phyloP scores from a whole-genome alignment of 164 flowering plant species.

The Berberis vulgaris region DNA sequence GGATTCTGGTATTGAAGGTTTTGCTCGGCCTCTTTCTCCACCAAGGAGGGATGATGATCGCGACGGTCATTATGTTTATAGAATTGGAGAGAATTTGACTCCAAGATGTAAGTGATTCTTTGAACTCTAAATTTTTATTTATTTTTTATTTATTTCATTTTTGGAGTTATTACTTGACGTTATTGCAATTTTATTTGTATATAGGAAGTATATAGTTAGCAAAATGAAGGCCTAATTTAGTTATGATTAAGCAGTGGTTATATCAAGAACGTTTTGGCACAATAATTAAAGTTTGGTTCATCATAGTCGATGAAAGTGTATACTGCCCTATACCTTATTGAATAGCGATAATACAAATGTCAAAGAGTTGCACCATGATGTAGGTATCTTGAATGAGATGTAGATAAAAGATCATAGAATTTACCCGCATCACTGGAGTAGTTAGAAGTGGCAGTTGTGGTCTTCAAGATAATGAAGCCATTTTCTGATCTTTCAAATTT shows the following conservation, averaged over 20 bases:
- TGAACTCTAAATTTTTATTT: not conserved
- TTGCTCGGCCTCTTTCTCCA: slow-evolving; percentile 37
- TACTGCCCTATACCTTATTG: too few species aligned
- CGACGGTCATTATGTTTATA: slow-evolving; percentile 74
- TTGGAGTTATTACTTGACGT: not conserved
- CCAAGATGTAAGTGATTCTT: slow-evolving; percentile 56
- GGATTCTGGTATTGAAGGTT: slow-evolving; percentile 9
- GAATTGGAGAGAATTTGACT: slow-evolving; percentile 73
- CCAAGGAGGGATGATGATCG: slow-evolving; percentile 76
- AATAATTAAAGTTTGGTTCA: too few species aligned
- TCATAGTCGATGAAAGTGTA: too few species aligned
- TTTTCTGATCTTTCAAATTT: too few species aligned
- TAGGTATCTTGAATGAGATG: too few species aligned
- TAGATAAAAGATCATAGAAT: too few species aligned
- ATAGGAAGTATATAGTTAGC: not conserved
- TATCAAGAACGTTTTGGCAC: not conserved
- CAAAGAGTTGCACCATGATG: too few species aligned
- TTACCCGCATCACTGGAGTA: too few species aligned
- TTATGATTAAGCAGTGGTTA: not conserved
- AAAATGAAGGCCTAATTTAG: not conserved
- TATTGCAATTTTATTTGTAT: not conserved
- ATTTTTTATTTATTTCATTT: not conserved
- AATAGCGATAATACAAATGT: too few species aligned
- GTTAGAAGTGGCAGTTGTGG: too few species aligned
- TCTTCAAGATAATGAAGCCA: too few species aligned